A percentile compares a stretch with the other conserved stretches of the same genome.
phyloP scores from a whole-genome alignment of 129 eudicot genomes.

The Oenanthe sinensis region DNA sequence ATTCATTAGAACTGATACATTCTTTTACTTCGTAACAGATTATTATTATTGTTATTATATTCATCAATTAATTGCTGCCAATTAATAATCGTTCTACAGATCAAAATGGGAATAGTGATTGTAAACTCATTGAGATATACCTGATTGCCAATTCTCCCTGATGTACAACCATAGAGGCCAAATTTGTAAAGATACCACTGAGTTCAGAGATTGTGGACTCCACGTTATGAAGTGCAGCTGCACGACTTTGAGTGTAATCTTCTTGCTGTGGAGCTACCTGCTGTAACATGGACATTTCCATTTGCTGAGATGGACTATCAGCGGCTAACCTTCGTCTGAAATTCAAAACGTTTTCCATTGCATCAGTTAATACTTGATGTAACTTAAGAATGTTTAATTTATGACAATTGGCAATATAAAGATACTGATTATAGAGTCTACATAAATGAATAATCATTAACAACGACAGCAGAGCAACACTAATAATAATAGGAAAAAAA shows the following conservation, averaged over 20 bases:
- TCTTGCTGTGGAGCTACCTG: constrained; percentile 70
- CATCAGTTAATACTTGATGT: background rate
- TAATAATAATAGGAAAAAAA: background rate
- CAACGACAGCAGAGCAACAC: background rate
- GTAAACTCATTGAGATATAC: background rate
- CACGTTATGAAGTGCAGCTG: constrained; percentile 70
- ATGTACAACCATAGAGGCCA: constrained; percentile 77
- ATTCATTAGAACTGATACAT: background rate
- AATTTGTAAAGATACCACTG: constrained; percentile 68
- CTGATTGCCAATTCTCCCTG: constrained; percentile 88
- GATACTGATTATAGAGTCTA: background rate
- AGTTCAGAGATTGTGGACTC: constrained; percentile 81
- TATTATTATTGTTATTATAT: background rate
- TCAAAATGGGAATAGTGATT: background rate
- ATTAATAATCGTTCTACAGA: background rate
- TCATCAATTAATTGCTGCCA: background rate
- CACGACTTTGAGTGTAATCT: constrained; percentile 34
- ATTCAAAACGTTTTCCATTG: constrained; percentile 9
- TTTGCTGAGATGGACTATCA: constrained; percentile 50
- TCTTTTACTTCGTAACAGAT: background rate
- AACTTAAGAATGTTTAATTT: background rate
- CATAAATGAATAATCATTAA: background rate
- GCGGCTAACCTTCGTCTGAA: constrained; percentile 57
- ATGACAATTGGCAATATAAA: background rate
- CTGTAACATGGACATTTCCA: constrained; percentile 68